Evolutionary conservation across 2,329 filamentous ascomycete genomes (phyloP).

Genomic region (Talaromyces atroroseus): DNA sequence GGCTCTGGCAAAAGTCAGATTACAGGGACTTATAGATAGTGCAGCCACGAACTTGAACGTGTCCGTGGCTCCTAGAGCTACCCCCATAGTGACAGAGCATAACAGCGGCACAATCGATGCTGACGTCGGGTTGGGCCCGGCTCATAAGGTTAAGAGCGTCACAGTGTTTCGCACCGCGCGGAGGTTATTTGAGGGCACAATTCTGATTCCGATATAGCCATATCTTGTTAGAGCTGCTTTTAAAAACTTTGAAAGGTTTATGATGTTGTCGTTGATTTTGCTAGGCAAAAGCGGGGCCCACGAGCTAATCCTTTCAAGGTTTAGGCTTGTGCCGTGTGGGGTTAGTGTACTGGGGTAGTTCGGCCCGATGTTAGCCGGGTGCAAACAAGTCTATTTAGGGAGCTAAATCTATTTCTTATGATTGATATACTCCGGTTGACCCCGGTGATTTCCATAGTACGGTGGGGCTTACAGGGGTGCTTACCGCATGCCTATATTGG

Average conservation of each 20-base stretch:
- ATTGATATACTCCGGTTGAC: no score
- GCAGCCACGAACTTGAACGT: not conserved
- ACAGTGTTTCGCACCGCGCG: conserved; percentile 10
- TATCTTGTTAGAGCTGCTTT: not conserved
- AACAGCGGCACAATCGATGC: conserved; percentile 10
- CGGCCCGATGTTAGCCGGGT: no score
- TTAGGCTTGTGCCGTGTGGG: not conserved
- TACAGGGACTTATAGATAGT: not conserved
- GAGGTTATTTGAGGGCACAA: conserved; percentile 11
- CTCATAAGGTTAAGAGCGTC: conserved; percentile 1
- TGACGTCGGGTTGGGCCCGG: not conserved
- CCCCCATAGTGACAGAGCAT: not conserved
- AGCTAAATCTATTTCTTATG: no score
- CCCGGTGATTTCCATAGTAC: no score
- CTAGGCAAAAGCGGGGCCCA: not conserved
- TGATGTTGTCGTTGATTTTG: not conserved
- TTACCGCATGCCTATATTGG: no score
- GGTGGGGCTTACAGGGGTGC: no score
- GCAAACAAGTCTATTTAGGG: no score
- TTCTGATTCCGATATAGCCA: not conserved
- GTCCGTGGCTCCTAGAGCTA: not conserved
- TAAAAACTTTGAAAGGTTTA: not conserved
- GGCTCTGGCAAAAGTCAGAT: not conserved
- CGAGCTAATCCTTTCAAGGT: not conserved
- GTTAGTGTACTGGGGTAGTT: no score